Conservation (phyloP, 805 yeast species). For the Candida railenensis region DNA sequence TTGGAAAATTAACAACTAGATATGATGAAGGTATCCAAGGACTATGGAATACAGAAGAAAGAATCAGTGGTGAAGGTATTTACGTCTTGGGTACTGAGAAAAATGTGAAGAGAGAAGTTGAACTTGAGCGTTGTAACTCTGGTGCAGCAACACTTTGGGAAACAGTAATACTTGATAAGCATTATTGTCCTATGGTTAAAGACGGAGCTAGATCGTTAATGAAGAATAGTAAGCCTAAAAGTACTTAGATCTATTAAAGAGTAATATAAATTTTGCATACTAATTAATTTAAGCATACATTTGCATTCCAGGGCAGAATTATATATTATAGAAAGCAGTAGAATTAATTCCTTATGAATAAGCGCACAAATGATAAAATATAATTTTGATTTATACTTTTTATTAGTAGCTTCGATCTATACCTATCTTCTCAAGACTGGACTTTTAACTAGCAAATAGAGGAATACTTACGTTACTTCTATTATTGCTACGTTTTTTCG, state of each 20-base stretch:
- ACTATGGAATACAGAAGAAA: conserved; percentile 83
- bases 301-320: no score
- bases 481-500: no score
- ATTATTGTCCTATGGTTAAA: conserved; percentile 79
- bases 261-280: no score
- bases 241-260: neutral
- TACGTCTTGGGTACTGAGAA: conserved; percentile 57
- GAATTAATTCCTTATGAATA: no score
- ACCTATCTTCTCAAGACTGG: no score
- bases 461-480: no score
- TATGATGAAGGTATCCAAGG: conserved; percentile 70
- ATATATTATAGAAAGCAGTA: no score
- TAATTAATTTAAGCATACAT: no score
- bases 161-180: conserved; percentile 70
- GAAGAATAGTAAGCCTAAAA: conserved; percentile 33
- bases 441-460: no score
- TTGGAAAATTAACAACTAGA: conserved; percentile 71
- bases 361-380: no score
- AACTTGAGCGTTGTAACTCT: conserved; percentile 75
- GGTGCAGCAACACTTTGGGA: conserved; percentile 94
- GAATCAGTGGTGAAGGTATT: conserved; percentile 72
- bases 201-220: conserved; percentile 53
- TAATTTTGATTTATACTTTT: no score
- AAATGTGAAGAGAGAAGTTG: conserved; percentile 44
- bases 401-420: no score